Evolutionary conservation across 2,329 filamentous ascomycete species (phyloP).

Genomic region (Madurella mycetomatis): DNA sequence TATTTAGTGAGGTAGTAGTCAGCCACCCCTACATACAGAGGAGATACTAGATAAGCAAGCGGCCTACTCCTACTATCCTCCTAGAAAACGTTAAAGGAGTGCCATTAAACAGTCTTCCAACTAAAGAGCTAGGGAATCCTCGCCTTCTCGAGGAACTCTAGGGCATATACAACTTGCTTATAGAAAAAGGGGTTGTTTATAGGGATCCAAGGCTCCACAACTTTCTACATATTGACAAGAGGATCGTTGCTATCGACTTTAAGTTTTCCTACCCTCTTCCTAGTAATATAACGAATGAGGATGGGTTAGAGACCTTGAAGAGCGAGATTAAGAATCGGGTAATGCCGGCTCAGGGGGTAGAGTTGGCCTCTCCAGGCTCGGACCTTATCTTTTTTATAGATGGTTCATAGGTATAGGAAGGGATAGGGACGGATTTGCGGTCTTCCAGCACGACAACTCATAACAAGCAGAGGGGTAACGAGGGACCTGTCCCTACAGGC

Average conservation of each 20-base stretch:
- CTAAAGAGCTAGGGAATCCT: conserved; percentile 8
- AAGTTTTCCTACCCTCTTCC: conserved; percentile 5
- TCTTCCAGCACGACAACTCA: too few relatives aligned
- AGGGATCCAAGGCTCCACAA: conserved; percentile 7
- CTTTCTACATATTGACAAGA: conserved; percentile 1
- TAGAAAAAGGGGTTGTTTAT: conserved; percentile 4
- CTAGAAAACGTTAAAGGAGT: conserved; percentile 9
- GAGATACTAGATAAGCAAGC: conserved; percentile 11
- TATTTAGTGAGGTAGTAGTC: conserved; percentile 9
- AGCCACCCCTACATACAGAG: neutral
- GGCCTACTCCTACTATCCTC: conserved; percentile 10
- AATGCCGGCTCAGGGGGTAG: too few relatives aligned
- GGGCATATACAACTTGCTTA: conserved; percentile 4
- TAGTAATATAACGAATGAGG: conserved; percentile 3
- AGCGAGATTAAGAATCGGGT: too few relatives aligned
- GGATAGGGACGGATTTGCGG: too few relatives aligned
- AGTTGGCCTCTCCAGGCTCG: too few relatives aligned
- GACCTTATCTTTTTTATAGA: too few relatives aligned
- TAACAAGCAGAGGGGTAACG: too few relatives aligned
- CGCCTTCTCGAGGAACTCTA: conserved; percentile 4
- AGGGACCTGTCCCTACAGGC: too few relatives aligned
- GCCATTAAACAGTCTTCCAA: conserved; percentile 5
- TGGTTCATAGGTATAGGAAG: too few relatives aligned
- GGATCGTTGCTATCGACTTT: conserved; percentile 7
- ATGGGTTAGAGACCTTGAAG: conserved; percentile 2